Percentiles rank a stretch among this genome's conserved stretches.
Conservation (phyloP, 768 basidiomycete genomes). For the Suillus alpinus region DNA sequence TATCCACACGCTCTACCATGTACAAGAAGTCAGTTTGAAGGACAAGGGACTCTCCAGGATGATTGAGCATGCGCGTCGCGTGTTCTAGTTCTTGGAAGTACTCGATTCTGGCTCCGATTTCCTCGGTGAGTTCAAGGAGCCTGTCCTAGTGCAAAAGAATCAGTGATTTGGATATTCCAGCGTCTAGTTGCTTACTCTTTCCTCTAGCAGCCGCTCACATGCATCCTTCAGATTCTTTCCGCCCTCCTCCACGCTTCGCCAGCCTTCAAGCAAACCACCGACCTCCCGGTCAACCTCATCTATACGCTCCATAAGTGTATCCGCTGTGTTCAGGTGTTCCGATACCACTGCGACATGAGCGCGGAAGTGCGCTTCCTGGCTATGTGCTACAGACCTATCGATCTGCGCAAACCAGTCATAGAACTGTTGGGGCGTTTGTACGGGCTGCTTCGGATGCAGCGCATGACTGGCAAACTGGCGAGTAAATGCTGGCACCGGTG, state of each 20-base stretch:
- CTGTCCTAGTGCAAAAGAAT: slow-evolving; percentile 52
- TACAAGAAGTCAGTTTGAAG: slow-evolving; percentile 89
- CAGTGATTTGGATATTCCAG: neutral
- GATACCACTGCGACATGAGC: slow-evolving; percentile 77
- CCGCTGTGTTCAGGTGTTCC: slow-evolving; percentile 76
- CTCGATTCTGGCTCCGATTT: slow-evolving; percentile 75
- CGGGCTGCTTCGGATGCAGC: slow-evolving; percentile 71
- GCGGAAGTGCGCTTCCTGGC: slow-evolving; percentile 91
- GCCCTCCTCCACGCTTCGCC: slow-evolving; percentile 89
- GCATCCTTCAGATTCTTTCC: slow-evolving; percentile 88
- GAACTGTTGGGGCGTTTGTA: slow-evolving; percentile 92
- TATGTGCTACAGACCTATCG: slow-evolving; percentile 86
- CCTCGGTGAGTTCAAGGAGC: slow-evolving; percentile 76
- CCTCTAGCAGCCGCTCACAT: slow-evolving; percentile 85
- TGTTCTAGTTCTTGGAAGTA: slow-evolving; percentile 95
- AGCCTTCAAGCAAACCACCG: slow-evolving; percentile 77
- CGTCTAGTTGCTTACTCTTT: slow-evolving; percentile 59
- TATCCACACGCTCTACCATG: slow-evolving; percentile 94
- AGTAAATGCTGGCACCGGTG: slow-evolving; percentile 25
- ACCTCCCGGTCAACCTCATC: slow-evolving; percentile 74
- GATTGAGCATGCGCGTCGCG: slow-evolving; percentile 90
- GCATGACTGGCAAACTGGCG: slow-evolving; percentile 41
- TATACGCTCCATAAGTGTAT: slow-evolving; percentile 67
- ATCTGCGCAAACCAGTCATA: slow-evolving; percentile 95
- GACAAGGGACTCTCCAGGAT: slow-evolving; percentile 90